Evolutionary conservation across 306 rosid species (phyloP).

Genomic region (Canavalia gladiata): DNA sequence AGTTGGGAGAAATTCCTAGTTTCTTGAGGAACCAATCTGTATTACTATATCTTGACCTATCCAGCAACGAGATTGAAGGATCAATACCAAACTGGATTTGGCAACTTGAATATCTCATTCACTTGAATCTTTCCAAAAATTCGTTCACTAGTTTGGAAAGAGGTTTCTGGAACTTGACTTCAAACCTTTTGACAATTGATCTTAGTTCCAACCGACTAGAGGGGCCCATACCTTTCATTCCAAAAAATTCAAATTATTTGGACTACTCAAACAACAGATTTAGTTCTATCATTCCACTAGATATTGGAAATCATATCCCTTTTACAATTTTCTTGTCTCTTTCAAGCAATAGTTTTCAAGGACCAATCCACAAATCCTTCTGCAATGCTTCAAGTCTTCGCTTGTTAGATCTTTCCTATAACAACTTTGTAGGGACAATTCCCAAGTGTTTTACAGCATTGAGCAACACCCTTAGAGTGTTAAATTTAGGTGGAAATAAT

Average conservation of each 20-base stretch:
- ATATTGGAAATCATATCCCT: constrained; percentile 30
- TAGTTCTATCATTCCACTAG: constrained; percentile 23
- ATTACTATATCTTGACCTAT: constrained; percentile 44
- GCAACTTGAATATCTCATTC: neutral
- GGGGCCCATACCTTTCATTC: constrained; percentile 5
- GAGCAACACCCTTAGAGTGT: neutral
- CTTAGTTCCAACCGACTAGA: constrained; percentile 31
- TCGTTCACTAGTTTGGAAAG: constrained; percentile 24
- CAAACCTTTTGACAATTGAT: neutral
- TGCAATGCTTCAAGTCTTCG: constrained; percentile 38
- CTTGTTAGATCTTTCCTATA: constrained; percentile 54
- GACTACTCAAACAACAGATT: constrained; percentile 54
- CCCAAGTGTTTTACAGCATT: constrained; percentile 36
- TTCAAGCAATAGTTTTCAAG: constrained; percentile 35
- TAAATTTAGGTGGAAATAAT: constrained; percentile 41
- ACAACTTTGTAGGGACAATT: constrained; percentile 35
- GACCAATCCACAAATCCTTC: constrained; percentile 43
- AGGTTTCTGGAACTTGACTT: neutral
- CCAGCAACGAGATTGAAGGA: constrained; percentile 46
- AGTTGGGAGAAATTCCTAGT: constrained; percentile 39
- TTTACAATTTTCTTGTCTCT: neutral
- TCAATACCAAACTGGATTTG: constrained; percentile 38
- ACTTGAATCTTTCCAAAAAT: constrained; percentile 26
- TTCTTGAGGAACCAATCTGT: constrained; percentile 51
- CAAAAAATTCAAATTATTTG: neutral